Percentiles rank a stretch among this genome's conserved stretches.
Conservation (phyloP, 768 basidiomycete genomes). For the Xerocomellus amylosporus region DNA sequence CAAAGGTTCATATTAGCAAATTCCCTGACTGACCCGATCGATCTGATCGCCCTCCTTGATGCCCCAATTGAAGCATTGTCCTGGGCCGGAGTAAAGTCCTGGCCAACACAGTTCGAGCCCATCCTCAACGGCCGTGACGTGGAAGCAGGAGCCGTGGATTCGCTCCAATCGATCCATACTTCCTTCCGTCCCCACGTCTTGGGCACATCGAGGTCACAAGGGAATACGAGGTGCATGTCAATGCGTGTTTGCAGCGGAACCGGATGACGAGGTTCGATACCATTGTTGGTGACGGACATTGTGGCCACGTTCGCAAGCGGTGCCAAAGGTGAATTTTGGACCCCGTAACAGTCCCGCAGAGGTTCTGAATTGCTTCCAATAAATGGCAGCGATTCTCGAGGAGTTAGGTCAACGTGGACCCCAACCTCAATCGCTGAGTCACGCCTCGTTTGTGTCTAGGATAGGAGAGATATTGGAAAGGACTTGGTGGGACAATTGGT, state of each 20-base stretch:
- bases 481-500: constrained; percentile 2
- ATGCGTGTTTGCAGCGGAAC: no score
- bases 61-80: constrained; percentile 39
- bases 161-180: no score
- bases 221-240: no score
- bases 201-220: no score
- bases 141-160: no score
- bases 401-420: constrained; percentile 31
- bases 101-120: no score
- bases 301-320: no score
- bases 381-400: constrained; percentile 31
- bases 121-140: no score
- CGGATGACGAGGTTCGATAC: no score
- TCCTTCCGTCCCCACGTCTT: no score
- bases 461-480: constrained; percentile 47
- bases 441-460: constrained; percentile 23
- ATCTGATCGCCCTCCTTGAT: constrained; percentile 38
- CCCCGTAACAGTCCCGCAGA: neutral
- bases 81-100: no score
- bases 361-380: neutral
- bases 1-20: neutral
- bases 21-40: constrained; percentile 17
- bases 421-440: constrained; percentile 10
- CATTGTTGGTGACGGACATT: no score
- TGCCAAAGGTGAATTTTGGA: constrained; percentile 23